phyloP scores from a whole-genome alignment of 495 filamentous ascomycete species.

The Lasiosphaeria hispida region DNA sequence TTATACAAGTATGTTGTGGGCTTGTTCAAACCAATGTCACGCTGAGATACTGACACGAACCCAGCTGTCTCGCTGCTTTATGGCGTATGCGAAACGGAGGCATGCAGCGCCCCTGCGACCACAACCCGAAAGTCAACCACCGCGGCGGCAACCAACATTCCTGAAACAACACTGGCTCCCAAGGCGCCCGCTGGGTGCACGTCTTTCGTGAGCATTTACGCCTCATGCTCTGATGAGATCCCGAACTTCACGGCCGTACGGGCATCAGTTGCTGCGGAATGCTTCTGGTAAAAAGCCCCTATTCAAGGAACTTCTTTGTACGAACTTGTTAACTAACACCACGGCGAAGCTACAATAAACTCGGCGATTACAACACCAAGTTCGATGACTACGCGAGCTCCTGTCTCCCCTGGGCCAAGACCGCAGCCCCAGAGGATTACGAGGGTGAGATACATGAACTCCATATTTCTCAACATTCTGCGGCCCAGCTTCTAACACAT shows the following conservation, averaged over 20 bases:
- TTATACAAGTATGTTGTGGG: constrained; percentile 5
- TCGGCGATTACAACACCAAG: constrained; percentile 19
- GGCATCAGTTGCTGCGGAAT: constrained; percentile 1
- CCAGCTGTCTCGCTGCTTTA: background rate
- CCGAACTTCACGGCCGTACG: background rate
- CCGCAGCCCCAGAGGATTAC: constrained; percentile 15
- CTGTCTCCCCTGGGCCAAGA: constrained; percentile 22
- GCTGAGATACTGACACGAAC: no score
- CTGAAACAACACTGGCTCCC: background rate
- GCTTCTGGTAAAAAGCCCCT: constrained; percentile 20
- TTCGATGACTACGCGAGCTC: constrained; percentile 24
- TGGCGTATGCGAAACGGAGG: constrained; percentile 8
- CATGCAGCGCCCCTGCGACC: background rate
- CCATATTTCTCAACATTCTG: background rate
- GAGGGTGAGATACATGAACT: constrained; percentile 12
- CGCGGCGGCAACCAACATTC: background rate
- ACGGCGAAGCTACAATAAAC: constrained; percentile 6
- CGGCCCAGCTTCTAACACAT: background rate
- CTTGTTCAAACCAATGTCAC: no score
- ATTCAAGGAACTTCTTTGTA: background rate
- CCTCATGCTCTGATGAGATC: constrained; percentile 8
- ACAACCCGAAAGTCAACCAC: background rate
- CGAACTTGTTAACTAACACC: background rate
- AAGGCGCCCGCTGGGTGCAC: constrained; percentile 18
- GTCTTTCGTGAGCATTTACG: constrained; percentile 16